These are phyloP conservation scores for Quercus suber DNA, from an alignment of 306 rosid species.

Conservation along the genomic window DNA sequence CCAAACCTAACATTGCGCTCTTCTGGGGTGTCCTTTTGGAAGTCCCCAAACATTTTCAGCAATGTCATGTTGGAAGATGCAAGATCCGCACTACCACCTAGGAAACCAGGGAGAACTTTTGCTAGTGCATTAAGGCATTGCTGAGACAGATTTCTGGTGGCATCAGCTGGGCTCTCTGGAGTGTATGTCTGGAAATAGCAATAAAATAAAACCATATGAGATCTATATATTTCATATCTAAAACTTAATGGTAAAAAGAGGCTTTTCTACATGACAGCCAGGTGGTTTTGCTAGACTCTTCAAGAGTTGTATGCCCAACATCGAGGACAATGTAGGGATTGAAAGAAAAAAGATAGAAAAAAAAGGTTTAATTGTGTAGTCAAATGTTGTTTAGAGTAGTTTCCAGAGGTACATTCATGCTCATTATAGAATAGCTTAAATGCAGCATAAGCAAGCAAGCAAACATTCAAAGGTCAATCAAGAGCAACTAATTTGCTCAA, in stretches of 20 bases:
- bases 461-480: not conserved
- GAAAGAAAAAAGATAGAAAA: not conserved
- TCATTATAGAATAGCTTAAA: not conserved
- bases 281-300: not conserved
- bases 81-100: constrained; percentile 99
- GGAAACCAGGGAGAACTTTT: constrained; percentile 80
- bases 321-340: not conserved
- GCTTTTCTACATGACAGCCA: not conserved
- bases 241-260: not conserved
- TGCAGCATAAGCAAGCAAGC: not conserved
- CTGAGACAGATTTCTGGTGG: constrained; percentile 90
- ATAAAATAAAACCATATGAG: constrained; percentile 20
- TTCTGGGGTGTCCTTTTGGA: constrained; percentile 82
- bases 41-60: constrained; percentile 77
- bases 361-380: not conserved
- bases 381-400: not conserved
- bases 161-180: constrained; percentile 90
- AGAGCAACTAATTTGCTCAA: not conserved
- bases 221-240: not conserved
- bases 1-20: constrained; percentile 95
- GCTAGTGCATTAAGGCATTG: constrained; percentile 89
- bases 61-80: constrained; percentile 99
- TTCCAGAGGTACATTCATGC: not conserved
- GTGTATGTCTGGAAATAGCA: constrained; percentile 74
- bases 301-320: not conserved